phyloP scores from a whole-genome alignment of 306 rosid genomes.

The Vigna trinervia region DNA sequence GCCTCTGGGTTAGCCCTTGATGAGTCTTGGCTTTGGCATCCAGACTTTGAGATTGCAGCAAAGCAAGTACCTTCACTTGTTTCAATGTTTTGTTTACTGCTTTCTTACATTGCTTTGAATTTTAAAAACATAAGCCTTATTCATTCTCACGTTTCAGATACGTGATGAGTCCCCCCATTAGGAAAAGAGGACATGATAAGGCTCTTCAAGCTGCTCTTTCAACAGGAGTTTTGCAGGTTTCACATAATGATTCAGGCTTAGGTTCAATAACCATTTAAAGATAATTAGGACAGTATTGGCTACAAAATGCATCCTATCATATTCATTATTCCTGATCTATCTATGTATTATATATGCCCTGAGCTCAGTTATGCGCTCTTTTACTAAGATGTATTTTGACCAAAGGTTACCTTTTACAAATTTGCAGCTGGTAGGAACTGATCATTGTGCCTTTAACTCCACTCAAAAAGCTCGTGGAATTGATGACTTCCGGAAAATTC shows the following conservation, averaged over 20 bases:
- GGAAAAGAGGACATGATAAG: constrained; percentile 79
- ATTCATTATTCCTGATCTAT: background rate
- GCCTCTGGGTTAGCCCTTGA: constrained; percentile 88
- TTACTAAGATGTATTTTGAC: constrained; percentile 26
- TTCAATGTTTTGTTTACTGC: constrained; percentile 29
- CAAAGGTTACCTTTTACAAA: constrained; percentile 30
- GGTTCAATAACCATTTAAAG: constrained; percentile 26
- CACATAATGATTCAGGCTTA: constrained; percentile 33
- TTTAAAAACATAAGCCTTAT: constrained; percentile 33
- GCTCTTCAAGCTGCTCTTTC: constrained; percentile 96
- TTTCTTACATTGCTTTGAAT: constrained; percentile 24
- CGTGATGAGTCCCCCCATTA: constrained; percentile 97
- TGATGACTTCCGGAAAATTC: constrained; percentile 87
- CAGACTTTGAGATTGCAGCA: constrained; percentile 83
- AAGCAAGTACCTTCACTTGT: constrained; percentile 56
- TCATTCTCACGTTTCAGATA: constrained; percentile 63
- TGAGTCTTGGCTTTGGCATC: constrained; percentile 92
- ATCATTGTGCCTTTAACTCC: constrained; percentile 84
- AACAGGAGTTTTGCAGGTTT: constrained; percentile 83
- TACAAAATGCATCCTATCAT: background rate
- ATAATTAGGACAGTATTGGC: constrained; percentile 34
- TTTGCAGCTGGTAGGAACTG: constrained; percentile 94
- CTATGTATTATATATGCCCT: background rate
- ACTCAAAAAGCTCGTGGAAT: constrained; percentile 87
- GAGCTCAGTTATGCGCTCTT: background rate